A percentile compares a stretch with the other conserved stretches of the same genome.
Conservation (phyloP, 495 filamentous ascomycete genomes). For the Monascus purpureus region DNA sequence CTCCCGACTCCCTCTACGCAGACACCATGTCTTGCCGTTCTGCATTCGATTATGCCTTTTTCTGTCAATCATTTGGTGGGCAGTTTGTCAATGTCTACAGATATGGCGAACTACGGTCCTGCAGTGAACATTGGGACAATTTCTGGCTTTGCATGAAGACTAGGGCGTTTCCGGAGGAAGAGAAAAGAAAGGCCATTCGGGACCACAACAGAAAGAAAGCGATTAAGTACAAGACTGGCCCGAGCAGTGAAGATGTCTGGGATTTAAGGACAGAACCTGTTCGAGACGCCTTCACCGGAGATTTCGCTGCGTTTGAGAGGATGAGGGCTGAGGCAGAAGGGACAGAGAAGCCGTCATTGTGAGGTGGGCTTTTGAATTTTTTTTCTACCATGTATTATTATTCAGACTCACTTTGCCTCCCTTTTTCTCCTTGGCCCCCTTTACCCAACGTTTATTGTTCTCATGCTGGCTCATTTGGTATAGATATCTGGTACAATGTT, state of each 20-base stretch:
- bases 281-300: constrained; percentile 38
- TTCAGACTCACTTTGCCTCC: no score
- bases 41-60: constrained; percentile 87
- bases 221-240: constrained; percentile 53
- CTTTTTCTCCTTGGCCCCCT: no score
- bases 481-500: background rate
- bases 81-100: constrained; percentile 84
- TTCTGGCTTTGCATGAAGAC: constrained; percentile 95
- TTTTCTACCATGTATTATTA: no score
- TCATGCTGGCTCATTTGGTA: background rate
- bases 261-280: constrained; percentile 42
- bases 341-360: constrained; percentile 4
- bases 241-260: constrained; percentile 93
- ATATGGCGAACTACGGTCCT: constrained; percentile 57
- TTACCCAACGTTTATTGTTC: no score
- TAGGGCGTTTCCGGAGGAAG: constrained; percentile 26
- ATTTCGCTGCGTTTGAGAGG: constrained; percentile 42
- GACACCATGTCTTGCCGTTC: constrained; percentile 74
- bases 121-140: constrained; percentile 69
- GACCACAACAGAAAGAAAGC: constrained; percentile 62
- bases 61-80: constrained; percentile 85
- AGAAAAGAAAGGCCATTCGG: constrained; percentile 43
- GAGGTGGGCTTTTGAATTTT: background rate
- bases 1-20: constrained; percentile 53
- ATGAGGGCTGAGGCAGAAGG: constrained; percentile 33